Evolutionary conservation across 192 early-diverging fungal genomes (phyloP), one percentile per base, ranked within the genome.

Genomic region (Spizellomyces punctatus): DNA sequence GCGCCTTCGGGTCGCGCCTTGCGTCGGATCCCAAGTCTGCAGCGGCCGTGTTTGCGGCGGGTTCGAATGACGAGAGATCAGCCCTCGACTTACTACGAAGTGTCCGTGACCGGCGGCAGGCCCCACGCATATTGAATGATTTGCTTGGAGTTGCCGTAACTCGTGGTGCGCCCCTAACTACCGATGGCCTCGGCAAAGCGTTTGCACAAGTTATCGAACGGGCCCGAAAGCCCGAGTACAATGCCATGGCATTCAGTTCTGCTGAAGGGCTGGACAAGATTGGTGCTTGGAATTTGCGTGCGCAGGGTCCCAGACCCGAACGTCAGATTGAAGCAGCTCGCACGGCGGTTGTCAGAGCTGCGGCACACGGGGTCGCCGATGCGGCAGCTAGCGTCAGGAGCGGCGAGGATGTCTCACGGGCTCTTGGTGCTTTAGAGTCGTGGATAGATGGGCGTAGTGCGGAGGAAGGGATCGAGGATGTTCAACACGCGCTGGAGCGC

Each of bases 221-320:
- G 14, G 12, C 16, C 12, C 22, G 48, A 47, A 12, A 48, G 14
- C 17, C 14, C 59, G 36, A 14, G 21, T 41, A 27, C 14, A 19
- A 16, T 16, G 64, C 72, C 14, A 74, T 74, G 72, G 63, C 72
- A 63, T 74, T 74, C 58, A 48, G 43, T 46, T 12, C 62, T 19
- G 63, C 62, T 27, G 14, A 27, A 4, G 36, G 16, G 10, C 27
- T 72, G 10, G 22, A 64, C 17, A 10, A 16, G 10, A n/a, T 64
- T 6, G 71, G 71, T 27, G 62, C 44, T 42, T 72, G 63, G 61
- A 52, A 71, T 36, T 27, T 27, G n/a, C 22, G 16, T 19, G 61
- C 71, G 36, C 5, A 6, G 8, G 47, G 49, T 14, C 49, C 55
- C 22, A n/a, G 71, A n/a, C 47, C 64, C 16, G 44, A 42, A 12